phyloP scores from a whole-genome alignment of 1,284 basidiomycete genomes.

The Tylopilus orsonianus region DNA sequence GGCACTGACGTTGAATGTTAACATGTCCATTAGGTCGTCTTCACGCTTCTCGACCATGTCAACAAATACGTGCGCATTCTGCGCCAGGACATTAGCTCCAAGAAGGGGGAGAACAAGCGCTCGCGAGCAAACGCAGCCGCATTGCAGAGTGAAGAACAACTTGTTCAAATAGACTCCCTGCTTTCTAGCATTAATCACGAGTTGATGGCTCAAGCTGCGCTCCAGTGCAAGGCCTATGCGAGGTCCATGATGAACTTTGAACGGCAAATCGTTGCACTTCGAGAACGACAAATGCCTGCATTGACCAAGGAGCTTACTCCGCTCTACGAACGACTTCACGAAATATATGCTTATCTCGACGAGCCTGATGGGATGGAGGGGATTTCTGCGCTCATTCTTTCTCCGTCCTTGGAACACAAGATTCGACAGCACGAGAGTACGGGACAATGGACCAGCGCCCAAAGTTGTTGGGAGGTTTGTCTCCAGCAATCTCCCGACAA shows the following conservation, averaged over 20 bases:
- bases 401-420: slow-evolving; percentile 93
- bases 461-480: slow-evolving; percentile 99
- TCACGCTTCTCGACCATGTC: slow-evolving; percentile 93
- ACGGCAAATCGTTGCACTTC: slow-evolving; percentile 65
- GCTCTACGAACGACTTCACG: slow-evolving; percentile 91
- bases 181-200: slow-evolving; percentile 84
- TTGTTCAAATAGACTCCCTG: slow-evolving; percentile 74
- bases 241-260: slow-evolving; percentile 96
- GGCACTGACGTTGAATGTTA: background rate
- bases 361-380: slow-evolving; percentile 99
- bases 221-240: slow-evolving; percentile 93
- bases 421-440: slow-evolving; percentile 98
- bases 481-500: slow-evolving; percentile 91
- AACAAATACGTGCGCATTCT: slow-evolving; percentile 84
- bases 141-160: slow-evolving; percentile 52
- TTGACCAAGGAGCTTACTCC: slow-evolving; percentile 59
- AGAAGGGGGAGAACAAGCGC: slow-evolving; percentile 51
- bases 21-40: slow-evolving; percentile 67
- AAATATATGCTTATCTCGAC: slow-evolving; percentile 95
- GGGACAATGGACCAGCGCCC: slow-evolving; percentile 96
- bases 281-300: slow-evolving; percentile 39
- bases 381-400: slow-evolving; percentile 85
- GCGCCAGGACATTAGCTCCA: slow-evolving; percentile 55
- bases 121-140: slow-evolving; percentile 38
- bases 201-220: slow-evolving; percentile 90